Conservation (phyloP, 2,329 filamentous ascomycete species). For the Colletotrichum salicis region DNA sequence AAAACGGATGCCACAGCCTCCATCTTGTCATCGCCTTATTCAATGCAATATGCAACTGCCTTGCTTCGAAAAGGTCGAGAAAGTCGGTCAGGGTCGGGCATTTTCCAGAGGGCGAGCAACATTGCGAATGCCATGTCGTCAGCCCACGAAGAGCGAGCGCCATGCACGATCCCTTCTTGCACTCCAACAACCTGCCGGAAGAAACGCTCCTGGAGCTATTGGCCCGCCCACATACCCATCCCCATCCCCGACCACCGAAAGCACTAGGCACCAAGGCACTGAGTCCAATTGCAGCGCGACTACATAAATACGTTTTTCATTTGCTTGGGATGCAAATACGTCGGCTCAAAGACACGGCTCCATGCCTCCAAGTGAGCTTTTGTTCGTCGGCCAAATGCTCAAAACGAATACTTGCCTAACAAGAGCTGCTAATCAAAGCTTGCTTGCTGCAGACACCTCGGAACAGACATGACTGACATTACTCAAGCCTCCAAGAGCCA, state of each 20-base stretch:
- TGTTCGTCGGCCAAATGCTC: too few species aligned
- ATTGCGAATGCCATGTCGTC: too few species aligned
- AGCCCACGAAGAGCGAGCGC: background rate
- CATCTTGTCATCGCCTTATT: too few species aligned
- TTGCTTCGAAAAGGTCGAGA: too few species aligned
- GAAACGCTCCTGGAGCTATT: background rate
- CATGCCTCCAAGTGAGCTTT: too few species aligned
- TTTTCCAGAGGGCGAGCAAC: too few species aligned
- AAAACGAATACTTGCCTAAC: background rate
- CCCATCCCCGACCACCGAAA: background rate
- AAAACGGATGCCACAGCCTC: background rate
- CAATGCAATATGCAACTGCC: too few species aligned
- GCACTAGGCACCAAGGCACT: background rate
- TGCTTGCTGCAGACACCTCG: background rate
- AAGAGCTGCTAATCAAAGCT: background rate
- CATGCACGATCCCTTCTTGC: background rate
- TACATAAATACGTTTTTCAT: too few species aligned
- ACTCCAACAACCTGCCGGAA: background rate
- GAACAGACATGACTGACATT: background rate
- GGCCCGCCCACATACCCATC: background rate
- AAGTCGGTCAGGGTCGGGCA: too few species aligned
- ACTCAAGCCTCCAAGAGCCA: background rate
- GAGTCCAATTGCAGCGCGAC: too few species aligned
- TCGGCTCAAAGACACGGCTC: too few species aligned
- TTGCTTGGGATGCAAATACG: too few species aligned